Evolutionary conservation across 495 filamentous ascomycete genomes (phyloP).

Genomic region (Halenospora varia): DNA sequence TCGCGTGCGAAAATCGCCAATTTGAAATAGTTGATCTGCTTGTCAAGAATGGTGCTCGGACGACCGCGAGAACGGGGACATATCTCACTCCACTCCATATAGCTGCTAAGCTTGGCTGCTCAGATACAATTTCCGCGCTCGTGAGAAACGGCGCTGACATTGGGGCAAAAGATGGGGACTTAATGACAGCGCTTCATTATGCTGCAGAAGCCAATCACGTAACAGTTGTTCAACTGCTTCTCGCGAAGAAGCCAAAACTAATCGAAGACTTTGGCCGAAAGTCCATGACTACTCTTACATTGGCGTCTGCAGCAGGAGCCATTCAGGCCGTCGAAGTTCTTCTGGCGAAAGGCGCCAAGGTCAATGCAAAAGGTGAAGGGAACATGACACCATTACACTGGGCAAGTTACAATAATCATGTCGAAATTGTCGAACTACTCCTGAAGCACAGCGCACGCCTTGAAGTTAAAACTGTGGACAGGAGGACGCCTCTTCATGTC

Average conservation of each 20-base stretch:
- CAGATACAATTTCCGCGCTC: background rate
- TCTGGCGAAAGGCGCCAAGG: conserved; percentile 33
- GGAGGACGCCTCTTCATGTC: conserved; percentile 15
- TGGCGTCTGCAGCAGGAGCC: conserved; percentile 36
- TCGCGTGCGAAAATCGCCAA: conserved; percentile 35
- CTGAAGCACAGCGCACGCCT: conserved; percentile 14
- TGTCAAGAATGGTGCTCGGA: conserved; percentile 19
- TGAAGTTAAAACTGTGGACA: conserved; percentile 28
- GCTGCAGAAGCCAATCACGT: conserved; percentile 1
- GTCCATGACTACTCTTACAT: conserved; percentile 38
- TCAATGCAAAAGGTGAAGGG: conserved; percentile 30
- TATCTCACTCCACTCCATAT: conserved; percentile 8
- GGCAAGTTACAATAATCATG: conserved; percentile 41
- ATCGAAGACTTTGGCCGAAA: conserved; percentile 12
- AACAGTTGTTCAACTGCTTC: conserved; percentile 4
- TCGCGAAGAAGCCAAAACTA: conserved; percentile 22
- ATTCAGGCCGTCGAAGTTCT: conserved; percentile 31
- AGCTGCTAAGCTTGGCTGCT: background rate
- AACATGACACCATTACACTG: conserved; percentile 26
- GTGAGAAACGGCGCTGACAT: conserved; percentile 3
- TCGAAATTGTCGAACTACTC: conserved; percentile 35
- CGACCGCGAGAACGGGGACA: conserved; percentile 26
- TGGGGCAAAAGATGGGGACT: background rate
- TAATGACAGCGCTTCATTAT: conserved; percentile 11
- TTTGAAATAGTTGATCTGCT: conserved; percentile 26